Evolutionary conservation across 768 basidiomycete genomes (phyloP), one percentile per base, ranked within the genome.

Genomic region (Exidia glandulosa): DNA sequence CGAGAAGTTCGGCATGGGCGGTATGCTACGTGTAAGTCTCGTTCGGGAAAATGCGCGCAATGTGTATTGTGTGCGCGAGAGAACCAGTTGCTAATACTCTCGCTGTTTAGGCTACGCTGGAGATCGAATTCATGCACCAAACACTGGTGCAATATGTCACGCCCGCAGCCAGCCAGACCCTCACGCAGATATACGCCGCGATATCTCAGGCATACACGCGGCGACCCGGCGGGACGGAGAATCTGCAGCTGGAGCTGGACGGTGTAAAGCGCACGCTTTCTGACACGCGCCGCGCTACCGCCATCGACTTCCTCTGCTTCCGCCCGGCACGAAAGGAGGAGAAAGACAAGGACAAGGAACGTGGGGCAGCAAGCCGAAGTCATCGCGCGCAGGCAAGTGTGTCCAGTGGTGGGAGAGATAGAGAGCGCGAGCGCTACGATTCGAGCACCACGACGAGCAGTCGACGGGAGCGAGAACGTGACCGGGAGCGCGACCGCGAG

Each of bases 51-150:
- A 19, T 19, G 36, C 36, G 47, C 12, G n/a, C n/a, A n/a, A n/a
- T n/a, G n/a, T n/a, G 32, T 34, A n/a, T 47, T 37, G 32, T 23
- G 19, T 16, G 5, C 9, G 30, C 3, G 9, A 33, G 6, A n/a
- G n/a, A n/a, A n/a, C n/a, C n/a, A 61, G 13, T 32, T 12, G 33
- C 37, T 27, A 60, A 47, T 23, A 32, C 3, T n/a, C 23, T 29
- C 30, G 6, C 19, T 14, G 16, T 14, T 23, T 70, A 97, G 94
- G 96, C 96, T 14, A 98, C 96, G 3, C 85, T 99, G 30, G 95
- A 98, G 72, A 96, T 98, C 65, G 96, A 98, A 74, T 98, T 98
- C 76, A 86, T 98, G 79, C 95, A 99, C 72, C 96, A 98, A 75
- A 93, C 90, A 5, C 77, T 99, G 45, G 84, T 86, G 32, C 86